Conservation (phyloP, 1,284 basidiomycete genomes). For the Neonothopanus nambi region DNA sequence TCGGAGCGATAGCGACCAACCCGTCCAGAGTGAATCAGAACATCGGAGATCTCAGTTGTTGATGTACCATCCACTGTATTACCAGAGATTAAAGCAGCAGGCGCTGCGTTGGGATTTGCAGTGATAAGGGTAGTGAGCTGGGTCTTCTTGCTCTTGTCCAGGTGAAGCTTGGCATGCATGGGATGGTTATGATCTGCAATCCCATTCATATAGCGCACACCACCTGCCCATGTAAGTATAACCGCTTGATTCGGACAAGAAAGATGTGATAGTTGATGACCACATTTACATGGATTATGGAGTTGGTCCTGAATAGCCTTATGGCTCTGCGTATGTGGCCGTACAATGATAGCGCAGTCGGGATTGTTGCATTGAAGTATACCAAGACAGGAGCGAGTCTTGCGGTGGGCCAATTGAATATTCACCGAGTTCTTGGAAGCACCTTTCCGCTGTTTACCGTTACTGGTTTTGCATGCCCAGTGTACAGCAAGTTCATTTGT, state of each 20-base stretch:
- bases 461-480: background rate
- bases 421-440: background rate
- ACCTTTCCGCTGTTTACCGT: background rate
- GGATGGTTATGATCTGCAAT: conserved; percentile 1
- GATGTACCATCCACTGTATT: conserved; percentile 3
- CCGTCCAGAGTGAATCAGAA: background rate
- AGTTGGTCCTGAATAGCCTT: background rate
- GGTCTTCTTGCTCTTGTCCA: background rate
- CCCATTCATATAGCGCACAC: conserved; percentile 1
- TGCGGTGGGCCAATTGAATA: background rate
- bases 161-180: background rate
- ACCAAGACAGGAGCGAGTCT: background rate
- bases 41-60: background rate
- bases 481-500: background rate
- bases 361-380: background rate
- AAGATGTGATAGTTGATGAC: background rate
- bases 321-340: background rate
- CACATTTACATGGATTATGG: background rate
- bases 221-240: background rate
- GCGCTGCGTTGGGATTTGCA: conserved; percentile 1
- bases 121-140: background rate
- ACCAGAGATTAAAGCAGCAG: conserved; percentile 4
- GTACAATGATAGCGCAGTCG: background rate
- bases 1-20: background rate
- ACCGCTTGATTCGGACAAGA: background rate